Evolutionary conservation across 1,139 yeast species (phyloP).

Genomic region (Lodderomyces beijingensis): DNA sequence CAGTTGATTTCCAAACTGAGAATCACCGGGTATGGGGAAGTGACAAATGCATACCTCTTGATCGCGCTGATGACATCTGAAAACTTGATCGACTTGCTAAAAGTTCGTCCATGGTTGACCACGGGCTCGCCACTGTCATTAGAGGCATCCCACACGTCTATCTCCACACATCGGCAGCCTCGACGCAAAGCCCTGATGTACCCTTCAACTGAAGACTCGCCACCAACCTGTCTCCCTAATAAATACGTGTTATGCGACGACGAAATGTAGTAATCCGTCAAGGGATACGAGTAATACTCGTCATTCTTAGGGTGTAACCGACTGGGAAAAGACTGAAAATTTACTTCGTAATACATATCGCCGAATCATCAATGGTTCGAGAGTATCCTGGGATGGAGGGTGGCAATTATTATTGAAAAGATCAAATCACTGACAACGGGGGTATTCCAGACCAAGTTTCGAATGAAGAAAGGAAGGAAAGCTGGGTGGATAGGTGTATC

Average conservation of each 20-base stretch:
- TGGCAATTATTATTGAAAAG: too few relatives aligned
- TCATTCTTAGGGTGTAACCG: too few relatives aligned
- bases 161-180: constrained; percentile 90
- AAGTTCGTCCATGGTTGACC: constrained; percentile 84
- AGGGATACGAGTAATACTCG: constrained; percentile 63
- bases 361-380: too few relatives aligned
- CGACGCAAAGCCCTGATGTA: constrained; percentile 84
- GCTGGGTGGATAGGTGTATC: too few relatives aligned
- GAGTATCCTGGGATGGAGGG: too few relatives aligned
- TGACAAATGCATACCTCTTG: constrained; percentile 77
- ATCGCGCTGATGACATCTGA: constrained; percentile 67
- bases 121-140: constrained; percentile 51
- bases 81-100: constrained; percentile 71
- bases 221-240: constrained; percentile 85
- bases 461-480: too few relatives aligned
- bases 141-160: constrained; percentile 92
- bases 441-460: too few relatives aligned
- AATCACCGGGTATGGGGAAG: constrained; percentile 80
- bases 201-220: constrained; percentile 86
- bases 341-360: too few relatives aligned
- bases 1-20: constrained; percentile 88
- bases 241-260: constrained; percentile 95
- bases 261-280: constrained; percentile 83
- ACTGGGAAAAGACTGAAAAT: too few relatives aligned
- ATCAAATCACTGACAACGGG: too few relatives aligned